Conservation (phyloP, 257 asterid species). For the Forsythia viridissima region DNA sequence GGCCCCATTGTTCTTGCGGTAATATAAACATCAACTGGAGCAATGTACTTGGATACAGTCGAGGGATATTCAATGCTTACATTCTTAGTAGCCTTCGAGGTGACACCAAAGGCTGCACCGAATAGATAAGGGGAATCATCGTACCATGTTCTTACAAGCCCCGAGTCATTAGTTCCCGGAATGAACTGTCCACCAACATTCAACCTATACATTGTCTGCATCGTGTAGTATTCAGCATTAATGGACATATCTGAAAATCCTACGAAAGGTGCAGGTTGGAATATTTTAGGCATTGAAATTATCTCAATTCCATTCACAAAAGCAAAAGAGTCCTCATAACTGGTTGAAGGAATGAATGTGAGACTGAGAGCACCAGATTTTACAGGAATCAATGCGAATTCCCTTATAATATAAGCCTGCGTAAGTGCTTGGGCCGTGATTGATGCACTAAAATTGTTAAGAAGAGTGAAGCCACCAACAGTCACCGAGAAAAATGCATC, state of each 20-base stretch:
- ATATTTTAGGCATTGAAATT: constrained; percentile 38
- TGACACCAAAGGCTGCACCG: constrained; percentile 36
- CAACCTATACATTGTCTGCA: constrained; percentile 44
- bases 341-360: constrained; percentile 35
- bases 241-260: constrained; percentile 26
- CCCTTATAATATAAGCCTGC: constrained; percentile 41
- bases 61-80: constrained; percentile 27
- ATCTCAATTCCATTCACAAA: constrained; percentile 49
- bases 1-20: constrained; percentile 45
- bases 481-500: constrained; percentile 32
- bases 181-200: constrained; percentile 49
- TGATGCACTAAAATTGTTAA: constrained; percentile 45
- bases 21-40: constrained; percentile 38
- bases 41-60: constrained; percentile 25
- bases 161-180: constrained; percentile 37
- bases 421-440: constrained; percentile 38
- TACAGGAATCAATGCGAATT: constrained; percentile 28
- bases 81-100: constrained; percentile 20
- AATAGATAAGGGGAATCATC: constrained; percentile 42
- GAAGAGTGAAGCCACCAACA: constrained; percentile 30
- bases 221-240: constrained; percentile 14
- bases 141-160: constrained; percentile 45
- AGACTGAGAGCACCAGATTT: constrained; percentile 26
- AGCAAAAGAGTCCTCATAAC: constrained; percentile 34
- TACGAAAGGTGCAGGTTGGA: constrained; percentile 24